Evolutionary conservation across 129 eudicot species (phyloP).

Genomic region (Erigeron canadensis): DNA sequence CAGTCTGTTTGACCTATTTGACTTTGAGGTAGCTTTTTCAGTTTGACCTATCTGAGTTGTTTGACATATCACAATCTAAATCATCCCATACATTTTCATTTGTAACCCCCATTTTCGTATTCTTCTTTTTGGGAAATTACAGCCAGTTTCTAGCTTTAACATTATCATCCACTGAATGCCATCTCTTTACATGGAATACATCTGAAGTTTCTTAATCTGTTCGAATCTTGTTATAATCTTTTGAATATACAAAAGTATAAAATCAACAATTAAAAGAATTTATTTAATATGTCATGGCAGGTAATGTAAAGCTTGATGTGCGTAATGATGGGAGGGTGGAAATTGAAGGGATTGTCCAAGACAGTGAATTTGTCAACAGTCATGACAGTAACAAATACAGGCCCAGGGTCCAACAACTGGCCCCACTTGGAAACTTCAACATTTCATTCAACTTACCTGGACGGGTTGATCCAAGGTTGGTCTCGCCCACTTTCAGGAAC

Average conservation of each 20-base stretch:
- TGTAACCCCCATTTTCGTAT: no score
- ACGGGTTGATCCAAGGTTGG: constrained; percentile 64
- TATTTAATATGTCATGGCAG: constrained; percentile 33
- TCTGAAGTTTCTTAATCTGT: background rate
- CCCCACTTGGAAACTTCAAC: constrained; percentile 57
- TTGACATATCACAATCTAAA: background rate
- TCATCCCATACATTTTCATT: background rate
- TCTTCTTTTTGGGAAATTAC: background rate
- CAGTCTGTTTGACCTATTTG: background rate
- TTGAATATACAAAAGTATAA: background rate
- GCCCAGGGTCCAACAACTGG: constrained; percentile 46
- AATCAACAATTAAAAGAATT: background rate
- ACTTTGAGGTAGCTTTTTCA: background rate
- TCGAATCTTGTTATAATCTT: background rate
- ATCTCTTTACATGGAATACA: background rate
- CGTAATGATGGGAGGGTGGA: constrained; percentile 53
- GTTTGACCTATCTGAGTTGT: background rate
- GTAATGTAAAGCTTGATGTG: constrained; percentile 45
- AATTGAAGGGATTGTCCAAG: constrained; percentile 42
- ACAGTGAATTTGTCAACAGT: constrained; percentile 29
- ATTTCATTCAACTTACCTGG: constrained; percentile 70
- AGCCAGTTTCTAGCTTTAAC: background rate
- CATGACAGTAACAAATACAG: constrained; percentile 30
- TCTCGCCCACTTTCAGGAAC: constrained; percentile 34
- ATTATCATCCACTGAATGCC: background rate